phyloP scores from a whole-genome alignment of 768 basidiomycete genomes.

The Kwoniella bestiolae region DNA sequence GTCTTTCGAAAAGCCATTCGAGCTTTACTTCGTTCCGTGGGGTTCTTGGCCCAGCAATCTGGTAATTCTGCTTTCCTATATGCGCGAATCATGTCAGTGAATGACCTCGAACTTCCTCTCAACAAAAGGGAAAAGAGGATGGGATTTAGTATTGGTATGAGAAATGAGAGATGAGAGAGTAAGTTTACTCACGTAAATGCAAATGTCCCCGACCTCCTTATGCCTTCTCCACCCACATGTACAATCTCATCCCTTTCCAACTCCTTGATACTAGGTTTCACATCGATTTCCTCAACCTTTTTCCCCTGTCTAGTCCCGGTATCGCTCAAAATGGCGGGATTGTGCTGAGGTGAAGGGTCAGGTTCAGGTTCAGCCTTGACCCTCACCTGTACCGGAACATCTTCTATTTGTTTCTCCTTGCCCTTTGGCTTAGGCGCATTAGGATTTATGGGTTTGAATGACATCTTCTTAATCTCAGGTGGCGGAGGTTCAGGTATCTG shows the following conservation, averaged over 20 bases:
- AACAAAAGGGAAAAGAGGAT: too few relatives aligned
- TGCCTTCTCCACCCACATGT: not conserved
- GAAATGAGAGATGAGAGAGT: too few relatives aligned
- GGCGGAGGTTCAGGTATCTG: not conserved
- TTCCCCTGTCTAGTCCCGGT: not conserved
- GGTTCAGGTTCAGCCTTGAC: conserved; percentile 4
- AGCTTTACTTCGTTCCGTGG: not conserved
- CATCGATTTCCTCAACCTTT: conserved; percentile 1
- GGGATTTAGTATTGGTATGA: not conserved
- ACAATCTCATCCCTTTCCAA: conserved; percentile 4
- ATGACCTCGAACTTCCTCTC: not conserved
- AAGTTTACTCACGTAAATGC: conserved; percentile 15
- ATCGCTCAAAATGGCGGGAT: not conserved
- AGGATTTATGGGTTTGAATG: conserved; percentile 19
- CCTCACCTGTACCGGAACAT: not conserved
- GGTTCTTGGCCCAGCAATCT: conserved; percentile 13
- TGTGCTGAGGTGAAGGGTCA: not conserved
- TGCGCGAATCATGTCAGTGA: not conserved
- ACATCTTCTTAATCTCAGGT: conserved; percentile 21
- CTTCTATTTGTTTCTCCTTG: conserved; percentile 3
- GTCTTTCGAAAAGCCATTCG: conserved; percentile 6
- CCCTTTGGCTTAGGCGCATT: conserved; percentile 9
- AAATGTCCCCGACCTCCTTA: conserved; percentile 11
- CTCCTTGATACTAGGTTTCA: conserved; percentile 10
- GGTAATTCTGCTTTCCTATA: conserved; percentile 10